Conservation (phyloP, 495 filamentous ascomycete genomes). For the Talaromyces ruber region DNA sequence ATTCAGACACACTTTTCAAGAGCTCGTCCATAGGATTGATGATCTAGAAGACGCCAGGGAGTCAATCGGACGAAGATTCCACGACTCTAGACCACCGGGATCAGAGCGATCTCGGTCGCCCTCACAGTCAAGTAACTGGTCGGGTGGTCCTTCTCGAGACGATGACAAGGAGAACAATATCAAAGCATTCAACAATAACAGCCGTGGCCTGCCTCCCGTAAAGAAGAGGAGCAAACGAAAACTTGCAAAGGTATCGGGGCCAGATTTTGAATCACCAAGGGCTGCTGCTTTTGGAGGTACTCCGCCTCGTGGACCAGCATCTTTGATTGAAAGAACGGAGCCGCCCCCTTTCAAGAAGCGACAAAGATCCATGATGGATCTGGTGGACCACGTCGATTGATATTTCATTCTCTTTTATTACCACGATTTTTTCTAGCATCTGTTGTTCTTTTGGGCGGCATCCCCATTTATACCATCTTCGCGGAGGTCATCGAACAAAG, state of each 20-base stretch:
- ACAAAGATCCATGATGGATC: background rate
- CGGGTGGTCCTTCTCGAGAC: background rate
- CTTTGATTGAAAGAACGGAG: background rate
- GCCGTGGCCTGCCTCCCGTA: background rate
- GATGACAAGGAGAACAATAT: background rate
- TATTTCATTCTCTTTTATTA: background rate
- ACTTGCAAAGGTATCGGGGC: background rate
- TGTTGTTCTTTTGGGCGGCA: background rate
- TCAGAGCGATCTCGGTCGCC: background rate
- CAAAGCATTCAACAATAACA: background rate
- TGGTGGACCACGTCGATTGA: background rate
- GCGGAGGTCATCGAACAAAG: background rate
- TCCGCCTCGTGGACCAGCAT: background rate
- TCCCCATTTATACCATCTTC: background rate
- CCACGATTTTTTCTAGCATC: background rate
- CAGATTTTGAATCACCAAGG: background rate
- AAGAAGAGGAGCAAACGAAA: constrained; percentile 12
- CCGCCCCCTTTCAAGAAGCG: background rate
- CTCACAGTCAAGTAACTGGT: background rate
- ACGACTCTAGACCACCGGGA: background rate
- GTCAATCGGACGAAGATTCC: background rate
- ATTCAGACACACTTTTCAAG: background rate
- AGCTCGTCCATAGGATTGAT: background rate
- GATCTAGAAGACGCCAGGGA: background rate
- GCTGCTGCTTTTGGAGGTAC: background rate